These are phyloP conservation scores for Monilinia aucupariae DNA, from an alignment of 2,329 filamentous ascomycete genomes.

Conservation along the genomic window DNA sequence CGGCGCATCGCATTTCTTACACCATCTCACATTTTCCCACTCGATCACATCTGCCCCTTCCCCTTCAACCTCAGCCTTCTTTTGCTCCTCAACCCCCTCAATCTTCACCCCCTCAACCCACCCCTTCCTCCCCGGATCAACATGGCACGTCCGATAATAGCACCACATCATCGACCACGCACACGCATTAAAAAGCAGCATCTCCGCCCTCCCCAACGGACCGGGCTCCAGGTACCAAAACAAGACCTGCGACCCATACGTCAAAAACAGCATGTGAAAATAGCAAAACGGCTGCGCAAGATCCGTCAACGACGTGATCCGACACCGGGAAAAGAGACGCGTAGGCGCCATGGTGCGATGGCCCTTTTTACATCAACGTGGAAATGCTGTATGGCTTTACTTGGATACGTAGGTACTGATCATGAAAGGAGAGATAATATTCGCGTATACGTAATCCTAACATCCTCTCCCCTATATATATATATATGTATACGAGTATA, in stretches of 20 bases:
- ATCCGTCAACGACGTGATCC: conserved; percentile 26
- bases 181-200: conserved; percentile 59
- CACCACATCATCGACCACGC: conserved; percentile 42
- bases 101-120: conserved; percentile 25
- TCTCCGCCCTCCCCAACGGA: conserved; percentile 52
- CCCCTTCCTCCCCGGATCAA: conserved; percentile 52
- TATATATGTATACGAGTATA: too few relatives aligned
- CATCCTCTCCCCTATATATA: too few relatives aligned
- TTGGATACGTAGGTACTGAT: too few relatives aligned
- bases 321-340: conserved; percentile 7
- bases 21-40: conserved; percentile 50
- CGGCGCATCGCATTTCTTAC: conserved; percentile 65
- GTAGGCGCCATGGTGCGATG: conserved; percentile 10
- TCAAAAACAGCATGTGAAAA: conserved; percentile 61
- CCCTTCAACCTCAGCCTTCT: conserved; percentile 19
- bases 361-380: background rate
- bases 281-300: conserved; percentile 67
- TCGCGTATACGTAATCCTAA: too few relatives aligned
- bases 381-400: background rate
- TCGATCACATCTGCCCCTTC: conserved; percentile 18
- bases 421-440: too few relatives aligned
- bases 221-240: conserved; percentile 58
- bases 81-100: conserved; percentile 3
- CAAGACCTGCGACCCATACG: conserved; percentile 66
- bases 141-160: conserved; percentile 57